A percentile compares a stretch with the other conserved stretches of the same genome.
phyloP scores from a whole-genome alignment of 1,139 yeast genomes.

The Blastobotrys serpentis region DNA sequence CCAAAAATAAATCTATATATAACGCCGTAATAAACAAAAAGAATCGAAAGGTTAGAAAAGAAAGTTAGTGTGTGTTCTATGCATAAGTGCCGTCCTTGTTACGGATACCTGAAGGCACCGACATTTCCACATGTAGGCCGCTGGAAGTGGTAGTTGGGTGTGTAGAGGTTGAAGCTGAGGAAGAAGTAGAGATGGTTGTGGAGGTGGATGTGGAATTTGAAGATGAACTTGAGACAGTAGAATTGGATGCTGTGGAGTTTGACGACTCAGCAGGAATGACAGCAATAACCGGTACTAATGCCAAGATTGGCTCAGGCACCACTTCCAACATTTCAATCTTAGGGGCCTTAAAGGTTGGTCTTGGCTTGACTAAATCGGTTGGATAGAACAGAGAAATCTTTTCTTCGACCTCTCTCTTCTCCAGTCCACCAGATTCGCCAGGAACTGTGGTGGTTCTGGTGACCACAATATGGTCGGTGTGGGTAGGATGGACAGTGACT shows the following conservation, averaged over 20 bases:
- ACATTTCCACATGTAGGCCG: not conserved
- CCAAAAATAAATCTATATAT: not conserved
- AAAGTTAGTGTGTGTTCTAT: not conserved
- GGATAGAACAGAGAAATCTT: constrained; percentile 2
- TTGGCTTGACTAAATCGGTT: constrained; percentile 3
- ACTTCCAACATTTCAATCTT: not conserved
- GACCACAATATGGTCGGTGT: constrained; percentile 3
- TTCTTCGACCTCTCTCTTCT: constrained; percentile 1
- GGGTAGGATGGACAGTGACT: constrained; percentile 8
- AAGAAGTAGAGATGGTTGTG: too few relatives aligned
- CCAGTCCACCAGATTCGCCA: not conserved
- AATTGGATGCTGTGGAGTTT: too few relatives aligned
- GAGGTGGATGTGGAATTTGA: too few relatives aligned
- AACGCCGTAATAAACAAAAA: constrained; percentile 4
- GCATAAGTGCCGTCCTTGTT: not conserved
- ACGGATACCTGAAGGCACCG: not conserved
- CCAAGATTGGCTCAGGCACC: constrained; percentile 6
- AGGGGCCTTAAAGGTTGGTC: constrained; percentile 2
- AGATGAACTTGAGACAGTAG: too few relatives aligned
- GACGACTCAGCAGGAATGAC: too few relatives aligned
- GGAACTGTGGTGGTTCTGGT: constrained; percentile 5
- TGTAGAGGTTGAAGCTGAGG: constrained; percentile 12
- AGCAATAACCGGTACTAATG: not conserved
- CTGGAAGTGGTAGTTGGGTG: constrained; percentile 19
- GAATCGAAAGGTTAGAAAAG: not conserved